phyloP scores from a whole-genome alignment of 2,329 filamentous ascomycete species.

The Penicillium nordicum region DNA sequence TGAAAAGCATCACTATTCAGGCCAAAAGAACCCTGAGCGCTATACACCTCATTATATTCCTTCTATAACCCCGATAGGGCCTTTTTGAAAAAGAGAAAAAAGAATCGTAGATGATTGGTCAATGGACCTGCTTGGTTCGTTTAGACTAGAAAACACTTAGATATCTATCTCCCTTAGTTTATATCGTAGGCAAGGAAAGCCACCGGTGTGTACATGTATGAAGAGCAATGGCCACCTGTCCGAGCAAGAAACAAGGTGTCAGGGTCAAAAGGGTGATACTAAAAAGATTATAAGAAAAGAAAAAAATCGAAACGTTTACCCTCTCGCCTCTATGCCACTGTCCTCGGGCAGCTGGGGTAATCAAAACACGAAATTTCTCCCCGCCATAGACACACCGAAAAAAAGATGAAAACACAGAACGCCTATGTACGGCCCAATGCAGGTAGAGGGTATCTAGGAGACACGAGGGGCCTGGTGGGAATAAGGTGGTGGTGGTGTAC shows the following conservation, averaged over 20 bases:
- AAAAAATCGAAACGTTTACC: background rate
- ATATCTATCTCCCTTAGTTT: background rate
- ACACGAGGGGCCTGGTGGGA: slow-evolving; percentile 9
- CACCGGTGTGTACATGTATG: background rate
- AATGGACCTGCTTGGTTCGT: background rate
- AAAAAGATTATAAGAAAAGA: background rate
- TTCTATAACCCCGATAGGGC: too few relatives aligned
- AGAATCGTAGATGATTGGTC: too few relatives aligned
- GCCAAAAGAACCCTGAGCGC: too few relatives aligned
- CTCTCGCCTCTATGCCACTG: slow-evolving; percentile 23
- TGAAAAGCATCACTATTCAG: too few relatives aligned
- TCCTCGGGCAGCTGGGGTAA: background rate
- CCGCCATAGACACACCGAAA: slow-evolving; percentile 1
- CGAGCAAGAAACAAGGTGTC: background rate
- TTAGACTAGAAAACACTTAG: background rate
- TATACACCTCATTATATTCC: too few relatives aligned
- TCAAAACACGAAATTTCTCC: slow-evolving; percentile 1
- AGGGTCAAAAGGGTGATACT: background rate
- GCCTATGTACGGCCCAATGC: slow-evolving; percentile 26
- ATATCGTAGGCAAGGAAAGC: background rate
- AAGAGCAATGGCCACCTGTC: background rate
- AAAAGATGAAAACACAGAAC: slow-evolving; percentile 11
- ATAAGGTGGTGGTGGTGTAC: slow-evolving; percentile 3
- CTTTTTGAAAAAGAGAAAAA: too few relatives aligned
- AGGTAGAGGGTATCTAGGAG: slow-evolving; percentile 24